These are phyloP conservation scores for Aspergillus transmontanensis DNA, from an alignment of 2,329 filamentous ascomycete species.

Conservation along the genomic window DNA sequence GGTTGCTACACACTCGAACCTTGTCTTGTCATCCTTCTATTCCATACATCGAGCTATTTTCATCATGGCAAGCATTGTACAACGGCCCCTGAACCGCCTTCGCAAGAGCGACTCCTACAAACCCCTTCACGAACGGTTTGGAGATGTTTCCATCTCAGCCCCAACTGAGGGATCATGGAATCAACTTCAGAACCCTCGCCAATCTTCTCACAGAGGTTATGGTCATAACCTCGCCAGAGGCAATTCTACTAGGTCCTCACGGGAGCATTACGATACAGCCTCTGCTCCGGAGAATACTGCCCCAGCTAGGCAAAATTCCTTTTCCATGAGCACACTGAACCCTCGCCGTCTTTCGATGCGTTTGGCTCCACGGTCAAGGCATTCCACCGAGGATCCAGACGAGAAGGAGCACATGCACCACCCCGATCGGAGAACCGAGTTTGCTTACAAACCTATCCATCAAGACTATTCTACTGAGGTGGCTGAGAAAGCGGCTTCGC, in stretches of 20 bases:
- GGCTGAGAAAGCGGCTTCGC: constrained; percentile 21
- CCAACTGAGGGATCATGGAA: constrained; percentile 44
- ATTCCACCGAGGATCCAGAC: constrained; percentile 5
- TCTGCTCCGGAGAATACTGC: constrained; percentile 4
- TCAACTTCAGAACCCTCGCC: constrained; percentile 34
- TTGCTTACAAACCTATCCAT: constrained; percentile 37
- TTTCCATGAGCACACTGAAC: constrained; percentile 25
- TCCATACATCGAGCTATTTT: background rate
- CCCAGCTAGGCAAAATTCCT: constrained; percentile 18
- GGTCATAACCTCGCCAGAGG: background rate
- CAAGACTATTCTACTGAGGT: constrained; percentile 36
- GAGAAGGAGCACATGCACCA: constrained; percentile 4
- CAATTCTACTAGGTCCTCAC: constrained; percentile 1
- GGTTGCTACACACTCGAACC: background rate
- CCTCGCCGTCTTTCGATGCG: constrained; percentile 33
- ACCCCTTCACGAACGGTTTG: constrained; percentile 42
- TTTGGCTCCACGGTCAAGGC: constrained; percentile 27
- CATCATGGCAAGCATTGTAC: constrained; percentile 32
- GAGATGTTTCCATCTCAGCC: constrained; percentile 40
- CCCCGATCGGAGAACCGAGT: constrained; percentile 19
- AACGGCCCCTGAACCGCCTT: constrained; percentile 33
- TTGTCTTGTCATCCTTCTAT: background rate
- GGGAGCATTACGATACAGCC: constrained; percentile 8
- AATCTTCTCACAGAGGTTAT: background rate
- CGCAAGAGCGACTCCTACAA: constrained; percentile 30